Percentiles rank a stretch among this genome's conserved stretches.
phyloP scores from a whole-genome alignment of 345 rosid genomes.

The Turritis glabra region DNA sequence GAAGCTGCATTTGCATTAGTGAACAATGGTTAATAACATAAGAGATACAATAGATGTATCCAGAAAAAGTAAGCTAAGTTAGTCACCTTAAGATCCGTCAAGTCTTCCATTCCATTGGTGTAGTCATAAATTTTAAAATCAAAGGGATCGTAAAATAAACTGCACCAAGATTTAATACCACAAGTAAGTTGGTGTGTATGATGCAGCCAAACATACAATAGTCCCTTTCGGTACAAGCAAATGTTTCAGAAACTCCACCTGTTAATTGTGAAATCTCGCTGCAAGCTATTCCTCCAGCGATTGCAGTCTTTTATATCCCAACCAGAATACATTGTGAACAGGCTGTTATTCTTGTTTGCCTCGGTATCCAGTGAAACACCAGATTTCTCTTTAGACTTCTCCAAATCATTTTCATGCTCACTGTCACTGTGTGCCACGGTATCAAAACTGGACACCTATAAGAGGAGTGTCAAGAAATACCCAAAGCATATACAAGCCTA shows the following conservation, averaged over 20 bases:
- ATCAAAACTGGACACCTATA: slow-evolving; percentile 87
- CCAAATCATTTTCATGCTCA: slow-evolving; percentile 21
- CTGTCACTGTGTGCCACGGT: slow-evolving; percentile 48
- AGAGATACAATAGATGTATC: slow-evolving; percentile 2
- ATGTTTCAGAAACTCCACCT: slow-evolving; percentile 48
- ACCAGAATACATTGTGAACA: slow-evolving; percentile 40
- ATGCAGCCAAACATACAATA: slow-evolving; percentile 5
- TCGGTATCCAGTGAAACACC: slow-evolving; percentile 21
- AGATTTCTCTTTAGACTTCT: slow-evolving; percentile 5
- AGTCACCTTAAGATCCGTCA: slow-evolving; percentile 70
- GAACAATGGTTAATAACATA: slow-evolving; percentile 20
- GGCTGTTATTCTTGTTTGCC: slow-evolving; percentile 41
- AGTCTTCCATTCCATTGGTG: slow-evolving; percentile 67
- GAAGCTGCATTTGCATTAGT: slow-evolving; percentile 52
- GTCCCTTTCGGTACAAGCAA: background rate
- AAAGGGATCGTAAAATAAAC: slow-evolving; percentile 63
- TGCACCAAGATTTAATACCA: slow-evolving; percentile 13
- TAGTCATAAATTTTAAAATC: slow-evolving; percentile 66
- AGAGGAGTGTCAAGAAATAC: slow-evolving; percentile 1
- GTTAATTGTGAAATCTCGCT: slow-evolving; percentile 91
- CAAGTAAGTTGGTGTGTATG: slow-evolving; percentile 11
- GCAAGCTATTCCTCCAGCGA: slow-evolving; percentile 79
- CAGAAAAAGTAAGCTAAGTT: slow-evolving; percentile 23
- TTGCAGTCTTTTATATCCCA: slow-evolving; percentile 53
- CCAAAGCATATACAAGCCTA: slow-evolving; percentile 2